phyloP scores from a whole-genome alignment of 768 basidiomycete species.

The Lactarius vividus region DNA sequence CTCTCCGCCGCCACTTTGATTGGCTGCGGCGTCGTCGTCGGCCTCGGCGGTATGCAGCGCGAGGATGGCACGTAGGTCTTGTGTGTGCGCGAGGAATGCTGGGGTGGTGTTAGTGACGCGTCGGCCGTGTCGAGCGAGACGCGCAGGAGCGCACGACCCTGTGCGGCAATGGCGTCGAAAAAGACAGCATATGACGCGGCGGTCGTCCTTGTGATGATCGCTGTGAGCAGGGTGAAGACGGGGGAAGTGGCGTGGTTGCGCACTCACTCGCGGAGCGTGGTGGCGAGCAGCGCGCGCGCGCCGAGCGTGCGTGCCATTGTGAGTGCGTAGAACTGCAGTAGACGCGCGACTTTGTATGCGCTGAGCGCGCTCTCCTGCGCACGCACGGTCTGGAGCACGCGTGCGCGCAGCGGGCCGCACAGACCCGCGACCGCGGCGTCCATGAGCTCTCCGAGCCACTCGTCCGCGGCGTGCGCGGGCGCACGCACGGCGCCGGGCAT shows the following conservation, averaged over 20 bases:
- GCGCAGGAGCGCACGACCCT: conserved; percentile 63
- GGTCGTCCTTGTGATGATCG: conserved; percentile 58
- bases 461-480: conserved; percentile 61
- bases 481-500: conserved; percentile 76
- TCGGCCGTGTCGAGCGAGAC: conserved; percentile 66
- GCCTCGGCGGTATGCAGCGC: conserved; percentile 52
- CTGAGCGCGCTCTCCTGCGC: conserved; percentile 93
- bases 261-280: conserved; percentile 85
- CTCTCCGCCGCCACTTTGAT: background rate
- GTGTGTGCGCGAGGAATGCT: conserved; percentile 78
- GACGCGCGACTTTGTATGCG: conserved; percentile 88
- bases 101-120: conserved; percentile 66
- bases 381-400: conserved; percentile 90
- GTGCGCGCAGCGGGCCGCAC: conserved; percentile 82
- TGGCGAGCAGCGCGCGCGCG: conserved; percentile 70
- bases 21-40: conserved; percentile 9
- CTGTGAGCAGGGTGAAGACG: background rate
- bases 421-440: conserved; percentile 80
- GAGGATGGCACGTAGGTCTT: conserved; percentile 79
- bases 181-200: conserved; percentile 80
- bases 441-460: conserved; percentile 76
- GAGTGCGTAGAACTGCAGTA: conserved; percentile 91
- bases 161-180: conserved; percentile 82
- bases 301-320: conserved; percentile 95
- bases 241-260: conserved; percentile 8